phyloP scores from a whole-genome alignment of 805 yeast species.

The Candida maris region DNA sequence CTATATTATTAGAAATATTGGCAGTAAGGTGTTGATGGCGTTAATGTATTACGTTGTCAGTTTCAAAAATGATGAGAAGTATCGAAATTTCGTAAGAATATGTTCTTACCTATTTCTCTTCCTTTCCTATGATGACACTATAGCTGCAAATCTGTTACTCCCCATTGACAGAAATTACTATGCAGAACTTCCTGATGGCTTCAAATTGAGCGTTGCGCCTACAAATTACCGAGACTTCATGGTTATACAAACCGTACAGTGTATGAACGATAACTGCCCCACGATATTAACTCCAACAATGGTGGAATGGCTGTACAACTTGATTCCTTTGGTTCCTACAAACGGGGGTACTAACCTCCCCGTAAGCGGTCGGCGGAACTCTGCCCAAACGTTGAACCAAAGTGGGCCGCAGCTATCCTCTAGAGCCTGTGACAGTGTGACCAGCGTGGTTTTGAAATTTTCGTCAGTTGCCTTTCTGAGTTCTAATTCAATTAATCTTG shows the following conservation, averaged over 20 bases:
- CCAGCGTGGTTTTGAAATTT: conserved; percentile 40
- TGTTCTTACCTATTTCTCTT: conserved; percentile 51
- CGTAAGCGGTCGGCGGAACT: conserved; percentile 14
- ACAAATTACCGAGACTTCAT: conserved; percentile 62
- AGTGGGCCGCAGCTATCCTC: conserved; percentile 44
- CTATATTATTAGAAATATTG: conserved; percentile 39
- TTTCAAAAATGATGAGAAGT: conserved; percentile 37
- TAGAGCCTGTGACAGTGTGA: conserved; percentile 42
- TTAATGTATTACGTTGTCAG: conserved; percentile 56
- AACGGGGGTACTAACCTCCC: conserved; percentile 10
- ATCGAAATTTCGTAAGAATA: conserved; percentile 45
- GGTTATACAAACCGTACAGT: conserved; percentile 47
- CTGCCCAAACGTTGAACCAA: conserved; percentile 8
- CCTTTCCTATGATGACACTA: conserved; percentile 36
- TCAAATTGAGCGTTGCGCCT: conserved; percentile 37
- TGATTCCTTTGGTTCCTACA: conserved; percentile 41
- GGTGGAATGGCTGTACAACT: conserved; percentile 59
- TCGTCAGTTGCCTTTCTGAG: conserved; percentile 35
- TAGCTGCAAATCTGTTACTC: conserved; percentile 39
- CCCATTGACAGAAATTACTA: conserved; percentile 44
- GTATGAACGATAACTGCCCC: conserved; percentile 36
- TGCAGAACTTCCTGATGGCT: conserved; percentile 48
- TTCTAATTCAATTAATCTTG: conserved; percentile 45
- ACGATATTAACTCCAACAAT: conserved; percentile 42
- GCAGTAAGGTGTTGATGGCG: conserved; percentile 51